phyloP scores from a whole-genome alignment of 208 protist species.

The Leishmania turanica region DNA sequence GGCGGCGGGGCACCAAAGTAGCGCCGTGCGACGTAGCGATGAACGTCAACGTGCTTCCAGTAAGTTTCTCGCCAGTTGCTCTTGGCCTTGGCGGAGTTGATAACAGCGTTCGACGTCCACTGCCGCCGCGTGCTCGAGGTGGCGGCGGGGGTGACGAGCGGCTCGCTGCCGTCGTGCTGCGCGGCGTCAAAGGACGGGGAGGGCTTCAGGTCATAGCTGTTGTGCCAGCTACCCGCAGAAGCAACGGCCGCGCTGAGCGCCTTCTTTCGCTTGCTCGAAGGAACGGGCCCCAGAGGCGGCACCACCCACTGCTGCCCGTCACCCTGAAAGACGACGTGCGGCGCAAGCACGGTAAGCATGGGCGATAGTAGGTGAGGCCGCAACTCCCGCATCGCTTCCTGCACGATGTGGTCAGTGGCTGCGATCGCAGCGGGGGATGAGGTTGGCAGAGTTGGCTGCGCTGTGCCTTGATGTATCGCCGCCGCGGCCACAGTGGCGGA shows the following conservation, averaged over 20 bases:
- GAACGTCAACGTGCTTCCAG: constrained; percentile 81
- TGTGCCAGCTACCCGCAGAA: constrained; percentile 30
- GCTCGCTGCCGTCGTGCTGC: constrained; percentile 10
- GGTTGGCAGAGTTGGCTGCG: background rate
- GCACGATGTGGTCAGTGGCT: constrained; percentile 16
- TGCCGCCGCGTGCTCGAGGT: constrained; percentile 1
- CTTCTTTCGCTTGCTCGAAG: constrained; percentile 13
- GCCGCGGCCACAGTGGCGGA: background rate
- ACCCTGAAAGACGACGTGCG: constrained; percentile 42
- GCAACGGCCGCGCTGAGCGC: background rate
- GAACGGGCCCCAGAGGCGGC: constrained; percentile 26
- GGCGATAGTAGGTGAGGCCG: constrained; percentile 18
- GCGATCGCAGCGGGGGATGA: constrained; percentile 9
- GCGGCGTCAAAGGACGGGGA: constrained; percentile 43
- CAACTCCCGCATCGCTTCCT: constrained; percentile 14
- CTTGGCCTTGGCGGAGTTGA: constrained; percentile 25
- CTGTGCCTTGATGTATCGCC: background rate
- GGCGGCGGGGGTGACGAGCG: background rate
- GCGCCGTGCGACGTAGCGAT: constrained; percentile 75
- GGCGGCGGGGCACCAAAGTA: constrained; percentile 64
- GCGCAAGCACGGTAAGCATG: constrained; percentile 31
- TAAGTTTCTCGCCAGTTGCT: constrained; percentile 57
- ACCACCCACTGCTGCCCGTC: constrained; percentile 37
- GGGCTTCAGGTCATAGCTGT: constrained; percentile 56
- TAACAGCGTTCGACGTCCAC: constrained; percentile 19